Percentiles rank a stretch among this genome's conserved stretches.
Conservation (phyloP, 2,329 filamentous ascomycete species). For the Colletotrichum karsti region DNA sequence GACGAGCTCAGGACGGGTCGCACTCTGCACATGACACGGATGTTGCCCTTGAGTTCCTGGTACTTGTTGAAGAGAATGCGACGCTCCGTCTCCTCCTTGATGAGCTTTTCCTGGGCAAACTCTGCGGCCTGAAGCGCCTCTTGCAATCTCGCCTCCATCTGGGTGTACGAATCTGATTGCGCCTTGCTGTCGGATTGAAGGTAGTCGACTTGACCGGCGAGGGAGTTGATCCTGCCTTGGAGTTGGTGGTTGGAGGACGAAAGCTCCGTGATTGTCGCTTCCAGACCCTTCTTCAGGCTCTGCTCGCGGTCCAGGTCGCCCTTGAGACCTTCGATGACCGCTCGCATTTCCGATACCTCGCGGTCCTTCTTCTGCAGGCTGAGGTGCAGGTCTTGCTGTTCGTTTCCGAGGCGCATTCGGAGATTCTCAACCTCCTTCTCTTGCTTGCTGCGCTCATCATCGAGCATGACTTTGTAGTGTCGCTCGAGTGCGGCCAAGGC, state of each 20-base stretch:
- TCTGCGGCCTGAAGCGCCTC: constrained; percentile 78
- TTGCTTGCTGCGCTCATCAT: constrained; percentile 68
- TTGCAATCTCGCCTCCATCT: constrained; percentile 81
- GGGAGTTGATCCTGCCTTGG: constrained; percentile 78
- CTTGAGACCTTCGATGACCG: constrained; percentile 54
- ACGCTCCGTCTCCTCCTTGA: constrained; percentile 89
- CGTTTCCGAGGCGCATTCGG: constrained; percentile 58
- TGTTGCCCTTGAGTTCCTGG: constrained; percentile 97
- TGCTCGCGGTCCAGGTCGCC: constrained; percentile 70
- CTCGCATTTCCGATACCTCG: constrained; percentile 59
- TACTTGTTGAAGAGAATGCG: constrained; percentile 97
- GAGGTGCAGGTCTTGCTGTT: constrained; percentile 59
- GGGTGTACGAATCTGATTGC: constrained; percentile 85
- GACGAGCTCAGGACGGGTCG: constrained; percentile 72
- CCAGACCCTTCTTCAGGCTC: constrained; percentile 62
- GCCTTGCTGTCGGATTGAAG: constrained; percentile 90
- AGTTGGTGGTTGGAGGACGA: constrained; percentile 71
- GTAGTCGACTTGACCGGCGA: constrained; percentile 86
- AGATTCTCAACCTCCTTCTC: constrained; percentile 73
- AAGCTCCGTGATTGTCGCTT: constrained; percentile 64
- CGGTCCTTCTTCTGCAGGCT: constrained; percentile 61
- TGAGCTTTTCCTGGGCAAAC: constrained; percentile 80
- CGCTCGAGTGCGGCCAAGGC: constrained; percentile 72
- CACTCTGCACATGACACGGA: constrained; percentile 96
- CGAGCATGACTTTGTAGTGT: constrained; percentile 69